Conservation (phyloP, 768 basidiomycete genomes). For the Mycena crocata region DNA sequence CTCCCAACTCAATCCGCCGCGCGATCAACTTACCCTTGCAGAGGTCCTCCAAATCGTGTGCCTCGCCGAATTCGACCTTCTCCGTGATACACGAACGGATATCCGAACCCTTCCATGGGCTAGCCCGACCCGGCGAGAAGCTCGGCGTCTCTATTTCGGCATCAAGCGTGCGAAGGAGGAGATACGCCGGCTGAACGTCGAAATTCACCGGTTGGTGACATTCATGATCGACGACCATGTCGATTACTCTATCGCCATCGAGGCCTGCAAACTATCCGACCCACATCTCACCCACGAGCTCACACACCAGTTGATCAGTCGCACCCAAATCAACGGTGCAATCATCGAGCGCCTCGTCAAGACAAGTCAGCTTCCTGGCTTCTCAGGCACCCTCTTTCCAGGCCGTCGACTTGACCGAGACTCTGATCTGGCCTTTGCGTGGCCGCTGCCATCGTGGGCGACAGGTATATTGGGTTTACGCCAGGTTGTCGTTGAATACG, state of each 20-base stretch:
- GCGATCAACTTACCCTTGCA: neutral
- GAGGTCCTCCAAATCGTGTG: neutral
- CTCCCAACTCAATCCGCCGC: neutral
- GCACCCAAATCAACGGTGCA: neutral
- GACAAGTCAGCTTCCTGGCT: neutral
- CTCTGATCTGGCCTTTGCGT: neutral
- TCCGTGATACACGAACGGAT: neutral
- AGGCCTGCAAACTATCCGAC: neutral
- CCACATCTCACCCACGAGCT: neutral
- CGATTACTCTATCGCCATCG: neutral
- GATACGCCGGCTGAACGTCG: neutral
- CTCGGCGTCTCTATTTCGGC: neutral
- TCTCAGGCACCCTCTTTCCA: neutral
- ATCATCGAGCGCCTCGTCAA: neutral
- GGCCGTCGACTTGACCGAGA: neutral
- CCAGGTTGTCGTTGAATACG: neutral
- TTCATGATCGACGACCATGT: slow-evolving; percentile 7
- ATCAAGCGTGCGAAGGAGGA: slow-evolving; percentile 9
- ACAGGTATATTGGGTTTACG: neutral
- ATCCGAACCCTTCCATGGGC: neutral
- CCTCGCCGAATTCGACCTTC: slow-evolving; percentile 8
- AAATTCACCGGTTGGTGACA: neutral
- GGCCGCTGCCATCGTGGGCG: neutral
- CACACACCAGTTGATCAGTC: neutral
- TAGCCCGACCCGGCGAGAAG: neutral